Percentiles rank a stretch among this genome's conserved stretches.
Evolutionary conservation across 2,329 filamentous ascomycete species (phyloP).

Genomic region (Xylariaceae sp.): DNA sequence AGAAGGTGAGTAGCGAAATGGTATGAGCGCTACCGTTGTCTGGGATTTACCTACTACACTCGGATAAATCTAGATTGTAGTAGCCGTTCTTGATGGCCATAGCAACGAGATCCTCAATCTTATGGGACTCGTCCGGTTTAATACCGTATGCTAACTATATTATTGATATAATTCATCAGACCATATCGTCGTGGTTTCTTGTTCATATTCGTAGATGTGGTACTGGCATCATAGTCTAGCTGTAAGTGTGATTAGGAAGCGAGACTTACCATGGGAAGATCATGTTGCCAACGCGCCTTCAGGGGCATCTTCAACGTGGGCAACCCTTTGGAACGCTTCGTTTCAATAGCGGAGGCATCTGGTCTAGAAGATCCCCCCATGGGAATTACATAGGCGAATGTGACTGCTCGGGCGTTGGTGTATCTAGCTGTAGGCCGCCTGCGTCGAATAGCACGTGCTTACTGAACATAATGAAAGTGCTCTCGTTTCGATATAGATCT

Average conservation of each 20-base stretch:
- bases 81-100: constrained; percentile 67
- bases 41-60: too few species aligned
- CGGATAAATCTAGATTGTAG: constrained; percentile 70
- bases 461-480: not conserved
- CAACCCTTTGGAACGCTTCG: constrained; percentile 41
- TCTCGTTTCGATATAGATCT: not conserved
- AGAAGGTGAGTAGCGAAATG: not conserved
- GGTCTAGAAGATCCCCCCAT: constrained; percentile 37
- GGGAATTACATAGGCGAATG: constrained; percentile 38
- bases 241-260: not conserved
- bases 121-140: constrained; percentile 56
- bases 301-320: constrained; percentile 65
- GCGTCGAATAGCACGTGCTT: not conserved
- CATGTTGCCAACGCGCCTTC: constrained; percentile 70
- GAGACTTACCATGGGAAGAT: constrained; percentile 61
- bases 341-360: constrained; percentile 35
- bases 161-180: not conserved
- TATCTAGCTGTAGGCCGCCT: not conserved
- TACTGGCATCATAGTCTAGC: too few species aligned
- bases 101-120: constrained; percentile 47
- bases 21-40: too few species aligned
- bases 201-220: too few species aligned
- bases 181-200: too few species aligned
- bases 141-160: constrained; percentile 1
- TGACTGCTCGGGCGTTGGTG: not conserved